Percentiles rank a stretch among this genome's conserved stretches.
Evolutionary conservation across 192 early-diverging fungal genomes (phyloP).

Genomic region (Umbelopsis vinacea): DNA sequence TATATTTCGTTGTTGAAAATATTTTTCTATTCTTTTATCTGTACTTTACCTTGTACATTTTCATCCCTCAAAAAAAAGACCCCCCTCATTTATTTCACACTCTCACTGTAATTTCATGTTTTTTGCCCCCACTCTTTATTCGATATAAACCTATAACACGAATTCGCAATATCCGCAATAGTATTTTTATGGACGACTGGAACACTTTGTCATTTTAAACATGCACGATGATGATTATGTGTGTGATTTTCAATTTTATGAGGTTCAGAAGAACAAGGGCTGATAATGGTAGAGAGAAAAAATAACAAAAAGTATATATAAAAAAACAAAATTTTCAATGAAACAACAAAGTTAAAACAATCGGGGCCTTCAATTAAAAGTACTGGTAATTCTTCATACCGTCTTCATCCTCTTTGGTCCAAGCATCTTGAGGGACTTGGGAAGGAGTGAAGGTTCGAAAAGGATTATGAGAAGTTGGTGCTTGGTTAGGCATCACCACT

Average conservation of each 20-base stretch:
- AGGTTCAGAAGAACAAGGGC: too few relatives aligned
- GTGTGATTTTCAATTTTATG: too few relatives aligned
- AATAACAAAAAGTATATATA: background rate
- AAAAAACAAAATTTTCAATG: background rate
- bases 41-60: constrained; percentile 22
- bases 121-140: background rate
- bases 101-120: constrained; percentile 14
- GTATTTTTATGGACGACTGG: too few relatives aligned
- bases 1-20: background rate
- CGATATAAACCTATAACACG: background rate
- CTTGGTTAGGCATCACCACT: background rate
- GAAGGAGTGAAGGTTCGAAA: background rate
- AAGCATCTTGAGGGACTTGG: background rate
- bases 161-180: too few relatives aligned
- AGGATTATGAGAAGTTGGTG: background rate
- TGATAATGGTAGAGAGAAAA: background rate
- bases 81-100: background rate
- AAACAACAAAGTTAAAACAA: background rate
- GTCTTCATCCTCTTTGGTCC: constrained; percentile 12
- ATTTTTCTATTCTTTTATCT: constrained; percentile 6
- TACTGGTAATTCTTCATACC: constrained; percentile 6
- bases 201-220: too few relatives aligned
- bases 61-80: background rate
- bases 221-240: too few relatives aligned
- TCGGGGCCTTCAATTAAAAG: background rate